Percentiles rank a stretch among this genome's conserved stretches.
Conservation (phyloP, 106 monocot species). For the Acorus calamus region DNA sequence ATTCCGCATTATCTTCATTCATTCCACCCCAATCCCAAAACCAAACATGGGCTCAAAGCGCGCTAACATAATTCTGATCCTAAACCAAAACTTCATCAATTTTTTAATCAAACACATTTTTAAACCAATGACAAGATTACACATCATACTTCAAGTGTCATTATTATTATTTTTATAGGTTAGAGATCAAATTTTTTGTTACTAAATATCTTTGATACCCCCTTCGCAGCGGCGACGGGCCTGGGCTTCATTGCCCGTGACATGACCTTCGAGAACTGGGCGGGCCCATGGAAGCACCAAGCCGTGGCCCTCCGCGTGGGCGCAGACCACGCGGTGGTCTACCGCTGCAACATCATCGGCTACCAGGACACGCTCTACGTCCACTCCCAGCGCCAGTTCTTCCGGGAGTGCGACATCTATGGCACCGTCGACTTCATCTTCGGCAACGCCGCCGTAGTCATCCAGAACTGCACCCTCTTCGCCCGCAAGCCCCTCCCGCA, state of each 20-base stretch:
- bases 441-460: constrained; percentile 81
- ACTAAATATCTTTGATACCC: neutral
- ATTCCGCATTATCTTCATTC: too few relatives aligned
- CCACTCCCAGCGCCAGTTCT: constrained; percentile 48
- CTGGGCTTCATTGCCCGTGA: constrained; percentile 57
- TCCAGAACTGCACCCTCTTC: constrained; percentile 73
- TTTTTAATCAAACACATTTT: too few relatives aligned
- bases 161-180: too few relatives aligned
- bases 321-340: constrained; percentile 70
- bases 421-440: constrained; percentile 92
- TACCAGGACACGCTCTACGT: constrained; percentile 75
- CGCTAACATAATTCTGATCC: too few relatives aligned
- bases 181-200: too few relatives aligned
- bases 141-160: too few relatives aligned
- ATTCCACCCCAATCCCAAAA: too few relatives aligned
- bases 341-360: constrained; percentile 51
- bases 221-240: constrained; percentile 37
- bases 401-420: constrained; percentile 56
- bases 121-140: too few relatives aligned
- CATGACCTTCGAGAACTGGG: constrained; percentile 58
- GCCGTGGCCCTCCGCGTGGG: constrained; percentile 76
- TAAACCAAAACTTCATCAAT: too few relatives aligned
- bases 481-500: constrained; percentile 45
- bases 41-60: too few relatives aligned
- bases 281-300: constrained; percentile 66